These are phyloP conservation scores for Astraeus odoratus DNA, from an alignment of 768 basidiomycete genomes.

Conservation along the genomic window DNA sequence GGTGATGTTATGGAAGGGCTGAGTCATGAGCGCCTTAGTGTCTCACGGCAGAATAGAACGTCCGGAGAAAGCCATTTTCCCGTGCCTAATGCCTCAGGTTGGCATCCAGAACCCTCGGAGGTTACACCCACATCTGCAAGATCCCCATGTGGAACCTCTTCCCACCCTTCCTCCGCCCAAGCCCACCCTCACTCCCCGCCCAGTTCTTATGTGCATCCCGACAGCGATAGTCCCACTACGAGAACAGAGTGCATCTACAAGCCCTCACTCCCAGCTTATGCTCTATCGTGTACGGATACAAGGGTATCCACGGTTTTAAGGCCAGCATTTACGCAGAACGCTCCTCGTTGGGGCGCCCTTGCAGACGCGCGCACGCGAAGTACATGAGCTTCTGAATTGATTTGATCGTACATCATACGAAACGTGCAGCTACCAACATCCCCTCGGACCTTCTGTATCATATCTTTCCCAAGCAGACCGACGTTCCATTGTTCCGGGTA, in stretches of 20 bases:
- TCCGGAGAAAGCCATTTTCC: neutral
- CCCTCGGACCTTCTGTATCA: neutral
- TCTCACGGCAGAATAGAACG: neutral
- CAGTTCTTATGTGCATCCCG: neutral
- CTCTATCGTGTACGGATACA: slow-evolving; percentile 26
- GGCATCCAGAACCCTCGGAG: slow-evolving; percentile 6
- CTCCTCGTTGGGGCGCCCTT: neutral
- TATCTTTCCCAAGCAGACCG: neutral
- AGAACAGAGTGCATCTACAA: slow-evolving; percentile 21
- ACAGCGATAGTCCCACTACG: neutral
- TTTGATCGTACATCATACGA: no score
- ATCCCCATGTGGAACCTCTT: neutral
- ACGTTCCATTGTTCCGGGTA: no score
- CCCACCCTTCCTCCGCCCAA: neutral
- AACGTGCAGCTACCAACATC: no score
- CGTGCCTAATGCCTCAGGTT: neutral
- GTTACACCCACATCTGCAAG: neutral
- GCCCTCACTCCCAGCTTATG: slow-evolving; percentile 26
- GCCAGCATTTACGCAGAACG: slow-evolving; percentile 23
- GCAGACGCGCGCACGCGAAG: slow-evolving; percentile 6
- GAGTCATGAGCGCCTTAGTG: neutral
- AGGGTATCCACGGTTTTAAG: slow-evolving; percentile 29
- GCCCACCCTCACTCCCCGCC: neutral
- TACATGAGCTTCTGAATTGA: no score
- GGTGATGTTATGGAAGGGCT: neutral